Conservation (phyloP, 768 basidiomycete genomes). For the Cyclocybe cylindracea region DNA sequence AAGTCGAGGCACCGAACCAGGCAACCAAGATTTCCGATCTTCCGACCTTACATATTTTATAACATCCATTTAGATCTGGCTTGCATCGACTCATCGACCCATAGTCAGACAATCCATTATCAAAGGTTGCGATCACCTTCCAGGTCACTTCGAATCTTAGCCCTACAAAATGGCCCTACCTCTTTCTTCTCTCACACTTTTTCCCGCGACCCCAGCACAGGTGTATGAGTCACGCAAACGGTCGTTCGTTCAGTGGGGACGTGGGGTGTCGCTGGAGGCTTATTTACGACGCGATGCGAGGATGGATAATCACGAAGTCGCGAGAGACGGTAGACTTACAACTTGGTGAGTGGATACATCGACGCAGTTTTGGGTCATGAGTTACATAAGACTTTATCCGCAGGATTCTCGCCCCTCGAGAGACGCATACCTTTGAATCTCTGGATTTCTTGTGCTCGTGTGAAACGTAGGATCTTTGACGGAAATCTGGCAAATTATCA, state of each 20-base stretch:
- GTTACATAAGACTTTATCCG: background rate
- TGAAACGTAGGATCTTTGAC: constrained; percentile 47
- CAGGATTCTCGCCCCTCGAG: constrained; percentile 61
- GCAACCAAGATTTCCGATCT: too few relatives aligned
- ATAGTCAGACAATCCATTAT: background rate
- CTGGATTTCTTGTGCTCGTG: constrained; percentile 61
- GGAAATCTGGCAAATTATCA: background rate
- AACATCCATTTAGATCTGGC: too few relatives aligned
- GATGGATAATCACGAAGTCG: constrained; percentile 32
- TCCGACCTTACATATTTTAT: too few relatives aligned
- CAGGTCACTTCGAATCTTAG: background rate
- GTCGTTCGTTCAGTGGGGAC: background rate
- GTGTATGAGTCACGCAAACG: background rate
- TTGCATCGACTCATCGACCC: too few relatives aligned
- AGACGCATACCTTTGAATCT: constrained; percentile 39
- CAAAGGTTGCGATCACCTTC: background rate
- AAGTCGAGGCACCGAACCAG: too few relatives aligned
- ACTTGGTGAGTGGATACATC: constrained; percentile 43
- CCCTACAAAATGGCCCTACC: background rate
- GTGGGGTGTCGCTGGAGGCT: background rate
- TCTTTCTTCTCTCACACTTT: background rate
- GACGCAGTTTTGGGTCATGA: background rate
- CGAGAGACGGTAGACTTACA: constrained; percentile 43
- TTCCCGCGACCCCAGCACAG: background rate
- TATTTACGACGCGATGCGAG: background rate